Conservation (phyloP, 73 alveolate genomes). For the Effrenium voratum region DNA sequence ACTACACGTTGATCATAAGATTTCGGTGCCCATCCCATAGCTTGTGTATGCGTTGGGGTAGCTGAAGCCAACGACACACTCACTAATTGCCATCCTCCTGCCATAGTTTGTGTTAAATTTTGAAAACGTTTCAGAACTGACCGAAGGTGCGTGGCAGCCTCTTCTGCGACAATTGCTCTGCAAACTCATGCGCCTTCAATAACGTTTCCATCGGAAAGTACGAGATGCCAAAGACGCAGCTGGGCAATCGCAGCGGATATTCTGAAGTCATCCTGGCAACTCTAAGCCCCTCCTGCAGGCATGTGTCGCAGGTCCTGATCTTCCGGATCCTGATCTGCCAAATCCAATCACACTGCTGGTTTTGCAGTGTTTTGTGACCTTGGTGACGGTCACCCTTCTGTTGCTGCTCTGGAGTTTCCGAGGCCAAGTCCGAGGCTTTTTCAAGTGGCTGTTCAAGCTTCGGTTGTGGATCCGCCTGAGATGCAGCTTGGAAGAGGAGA, state of each 20-base stretch:
- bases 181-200: not conserved
- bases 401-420: not conserved
- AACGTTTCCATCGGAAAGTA: not conserved
- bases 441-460: not conserved
- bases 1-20: no score
- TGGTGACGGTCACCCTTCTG: not conserved
- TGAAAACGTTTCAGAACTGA: not conserved
- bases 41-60: no score
- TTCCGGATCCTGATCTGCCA: not conserved
- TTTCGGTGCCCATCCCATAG: no score
- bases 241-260: constrained; percentile 25
- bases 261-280: not conserved
- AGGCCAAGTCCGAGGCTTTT: not conserved
- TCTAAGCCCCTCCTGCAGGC: constrained; percentile 10
- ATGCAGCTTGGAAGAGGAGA: not conserved
- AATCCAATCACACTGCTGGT: not conserved
- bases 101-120: not conserved
- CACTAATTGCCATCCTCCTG: no score
- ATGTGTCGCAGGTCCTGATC: not conserved
- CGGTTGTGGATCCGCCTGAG: not conserved
- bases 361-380: not conserved
- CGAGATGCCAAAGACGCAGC: not conserved
- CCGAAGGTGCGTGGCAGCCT: not conserved
- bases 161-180: not conserved
- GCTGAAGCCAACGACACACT: no score